These are phyloP conservation scores for Setaria italica DNA, from an alignment of 202 grass and related monocot species.

Conservation along the genomic window DNA sequence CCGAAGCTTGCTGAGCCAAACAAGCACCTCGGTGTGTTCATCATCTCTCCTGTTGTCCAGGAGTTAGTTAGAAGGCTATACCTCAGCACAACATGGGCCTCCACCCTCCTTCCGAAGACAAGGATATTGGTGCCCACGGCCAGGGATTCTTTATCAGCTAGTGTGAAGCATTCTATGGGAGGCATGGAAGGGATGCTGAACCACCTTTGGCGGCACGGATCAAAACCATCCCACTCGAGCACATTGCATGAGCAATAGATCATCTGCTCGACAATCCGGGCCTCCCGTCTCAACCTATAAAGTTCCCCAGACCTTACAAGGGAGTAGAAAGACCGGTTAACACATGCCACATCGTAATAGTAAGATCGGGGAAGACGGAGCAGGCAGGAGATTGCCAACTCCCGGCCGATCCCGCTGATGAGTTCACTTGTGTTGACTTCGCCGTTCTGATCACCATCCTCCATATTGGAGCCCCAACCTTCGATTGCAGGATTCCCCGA, in stretches of 20 bases:
- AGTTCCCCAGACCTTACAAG: conserved; percentile 50
- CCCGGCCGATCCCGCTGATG: conserved; percentile 47
- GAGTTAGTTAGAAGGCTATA: conserved; percentile 58
- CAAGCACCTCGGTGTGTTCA: conserved; percentile 59
- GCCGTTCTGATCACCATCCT: conserved; percentile 15
- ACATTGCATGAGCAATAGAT: conserved; percentile 64
- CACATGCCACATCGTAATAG: conserved; percentile 38
- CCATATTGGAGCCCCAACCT: conserved; percentile 17
- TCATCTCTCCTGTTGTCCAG: conserved; percentile 51
- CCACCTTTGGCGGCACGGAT: conserved; percentile 46
- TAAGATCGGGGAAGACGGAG: conserved; percentile 47
- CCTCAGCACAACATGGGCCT: conserved; percentile 52
- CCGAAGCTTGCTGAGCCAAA: conserved; percentile 62
- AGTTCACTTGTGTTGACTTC: conserved; percentile 44
- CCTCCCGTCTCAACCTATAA: conserved; percentile 51
- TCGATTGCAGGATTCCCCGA: background rate
- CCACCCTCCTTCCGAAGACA: conserved; percentile 58
- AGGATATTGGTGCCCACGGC: conserved; percentile 61
- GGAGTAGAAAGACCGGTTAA: conserved; percentile 49
- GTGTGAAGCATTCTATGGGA: conserved; percentile 54
- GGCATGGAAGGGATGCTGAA: conserved; percentile 55
- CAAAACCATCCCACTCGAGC: conserved; percentile 61
- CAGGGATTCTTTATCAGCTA: conserved; percentile 59
- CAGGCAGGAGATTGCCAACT: conserved; percentile 54
- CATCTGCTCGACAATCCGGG: conserved; percentile 47